Base-by-base conservation (phyloP, 805 yeast genomes). In the Candida xyloterini region DNA sequence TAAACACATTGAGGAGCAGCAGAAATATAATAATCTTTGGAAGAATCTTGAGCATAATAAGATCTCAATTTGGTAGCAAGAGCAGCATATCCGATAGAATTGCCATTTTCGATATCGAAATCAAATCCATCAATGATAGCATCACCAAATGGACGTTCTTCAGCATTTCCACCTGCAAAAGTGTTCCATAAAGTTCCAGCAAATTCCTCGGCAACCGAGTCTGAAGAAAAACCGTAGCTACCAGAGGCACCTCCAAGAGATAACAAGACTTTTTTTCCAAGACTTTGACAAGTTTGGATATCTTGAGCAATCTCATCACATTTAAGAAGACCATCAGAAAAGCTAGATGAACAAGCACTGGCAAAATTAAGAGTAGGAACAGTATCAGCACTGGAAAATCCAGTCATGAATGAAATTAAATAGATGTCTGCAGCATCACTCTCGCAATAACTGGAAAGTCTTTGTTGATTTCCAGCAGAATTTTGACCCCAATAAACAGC, bases 1-100 rank as follows among this genome's bases (percentile, higher is more conserved):
- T 80, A 84, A 18, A 79, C 82, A 67, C 96, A 90, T 67, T 88
- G 96, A 15, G 96, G 96, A 47, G 96, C 91, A 49, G 95, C 95
- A 38, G 95, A 79, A 31, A 88, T 66, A 59, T 81, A 85, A 66
- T 80, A 85, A 21, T 63, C 52, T 62, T 80, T 84, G 32, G 83
- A 69, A 24, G 48, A 27, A 28, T 68, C 63, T 10, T 50, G 49
- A 33, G 65, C 66, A 42, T 62, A 71, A 36, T 59, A 59, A 4
- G 44, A 41, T 49, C 76, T 67, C 46, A 80, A 53, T 50, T 72
- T 68, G 29, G 62, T 67, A 10, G 78, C 84, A 38, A 83, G 60
- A 11, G 81, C 75, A 26, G 78, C 74, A 55, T 81, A 84, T n/a
- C 95, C 96, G 1, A 68, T 66, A 35, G 73, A 70, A 42, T 70